A percentile compares a stretch with the other conserved stretches of the same genome.
Evolutionary conservation across 2,329 filamentous ascomycete genomes (phyloP).

Genomic region (Ophiostoma populinum): DNA sequence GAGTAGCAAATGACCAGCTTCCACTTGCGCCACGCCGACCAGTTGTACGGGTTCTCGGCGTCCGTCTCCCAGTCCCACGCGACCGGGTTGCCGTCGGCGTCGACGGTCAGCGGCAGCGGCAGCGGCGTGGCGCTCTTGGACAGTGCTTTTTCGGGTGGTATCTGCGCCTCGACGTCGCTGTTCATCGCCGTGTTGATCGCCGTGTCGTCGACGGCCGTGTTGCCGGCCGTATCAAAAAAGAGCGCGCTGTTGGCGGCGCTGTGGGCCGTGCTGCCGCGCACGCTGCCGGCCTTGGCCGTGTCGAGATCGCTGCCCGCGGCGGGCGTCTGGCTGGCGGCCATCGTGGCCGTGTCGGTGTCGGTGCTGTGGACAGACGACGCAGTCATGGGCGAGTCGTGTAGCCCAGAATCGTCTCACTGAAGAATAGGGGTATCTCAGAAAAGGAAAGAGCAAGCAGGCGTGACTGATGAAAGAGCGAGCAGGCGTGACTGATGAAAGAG

Average conservation of each 20-base stretch:
- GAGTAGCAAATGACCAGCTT: slow-evolving; percentile 22
- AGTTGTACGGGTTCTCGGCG: slow-evolving; percentile 33
- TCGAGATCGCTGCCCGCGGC: too few species aligned
- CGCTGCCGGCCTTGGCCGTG: too few species aligned
- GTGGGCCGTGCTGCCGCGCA: too few species aligned
- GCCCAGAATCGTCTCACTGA: too few species aligned
- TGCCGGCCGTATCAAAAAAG: neutral
- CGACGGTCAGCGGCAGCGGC: slow-evolving; percentile 1
- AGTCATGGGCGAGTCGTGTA: too few species aligned
- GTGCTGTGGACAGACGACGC: neutral
- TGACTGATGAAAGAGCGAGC: too few species aligned
- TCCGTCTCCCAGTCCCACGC: slow-evolving; percentile 21
- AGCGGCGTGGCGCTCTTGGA: slow-evolving; percentile 8
- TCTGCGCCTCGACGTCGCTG: neutral
- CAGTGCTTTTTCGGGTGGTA: neutral
- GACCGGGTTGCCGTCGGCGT: slow-evolving; percentile 1
- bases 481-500: too few species aligned
- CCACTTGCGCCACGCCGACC: slow-evolving; percentile 25
- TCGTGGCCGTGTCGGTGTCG: neutral
- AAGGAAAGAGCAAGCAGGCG: too few species aligned
- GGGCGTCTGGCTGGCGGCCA: neutral
- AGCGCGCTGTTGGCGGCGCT: too few species aligned
- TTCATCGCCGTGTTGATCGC: too few species aligned
- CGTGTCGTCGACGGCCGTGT: neutral
- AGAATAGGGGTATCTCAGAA: too few species aligned